phyloP scores from a whole-genome alignment of 2,329 filamentous ascomycete species.

The Clonostachys chloroleuca region DNA sequence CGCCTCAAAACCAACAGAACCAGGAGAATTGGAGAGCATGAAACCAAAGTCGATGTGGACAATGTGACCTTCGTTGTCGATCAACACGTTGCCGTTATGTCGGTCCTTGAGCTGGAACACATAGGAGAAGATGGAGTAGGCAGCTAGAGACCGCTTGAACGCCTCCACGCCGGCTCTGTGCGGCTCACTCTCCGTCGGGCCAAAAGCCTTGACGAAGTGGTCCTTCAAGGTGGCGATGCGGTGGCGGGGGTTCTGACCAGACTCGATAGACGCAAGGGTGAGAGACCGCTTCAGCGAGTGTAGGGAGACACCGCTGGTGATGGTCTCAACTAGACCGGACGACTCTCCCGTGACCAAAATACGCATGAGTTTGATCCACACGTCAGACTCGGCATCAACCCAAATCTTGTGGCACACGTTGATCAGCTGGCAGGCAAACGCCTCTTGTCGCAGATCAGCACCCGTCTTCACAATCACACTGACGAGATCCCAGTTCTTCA shows the following conservation, averaged over 20 bases:
- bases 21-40: constrained; percentile 83
- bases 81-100: constrained; percentile 82
- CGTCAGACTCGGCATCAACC: constrained; percentile 67
- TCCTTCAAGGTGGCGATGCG: constrained; percentile 78
- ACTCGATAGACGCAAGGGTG: constrained; percentile 69
- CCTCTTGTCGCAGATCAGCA: constrained; percentile 77
- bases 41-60: constrained; percentile 89
- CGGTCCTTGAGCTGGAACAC: constrained; percentile 80
- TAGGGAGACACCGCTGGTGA: constrained; percentile 83
- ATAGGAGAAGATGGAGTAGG: constrained; percentile 83
- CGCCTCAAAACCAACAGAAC: constrained; percentile 80
- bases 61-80: constrained; percentile 82
- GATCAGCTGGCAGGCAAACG: constrained; percentile 83
- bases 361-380: constrained; percentile 88
- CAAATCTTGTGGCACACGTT: constrained; percentile 78
- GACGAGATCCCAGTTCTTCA: constrained; percentile 85
- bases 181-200: constrained; percentile 61
- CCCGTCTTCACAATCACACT: constrained; percentile 88
- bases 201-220: constrained; percentile 79
- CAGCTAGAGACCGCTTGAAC: constrained; percentile 77
- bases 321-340: constrained; percentile 81
- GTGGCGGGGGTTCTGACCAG: constrained; percentile 67
- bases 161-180: constrained; percentile 71
- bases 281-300: constrained; percentile 81
- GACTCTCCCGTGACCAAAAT: constrained; percentile 83